Percentiles rank a stretch among this genome's conserved stretches.
phyloP scores from a whole-genome alignment of 805 yeast species.

The Monosporozyma servazzii region DNA sequence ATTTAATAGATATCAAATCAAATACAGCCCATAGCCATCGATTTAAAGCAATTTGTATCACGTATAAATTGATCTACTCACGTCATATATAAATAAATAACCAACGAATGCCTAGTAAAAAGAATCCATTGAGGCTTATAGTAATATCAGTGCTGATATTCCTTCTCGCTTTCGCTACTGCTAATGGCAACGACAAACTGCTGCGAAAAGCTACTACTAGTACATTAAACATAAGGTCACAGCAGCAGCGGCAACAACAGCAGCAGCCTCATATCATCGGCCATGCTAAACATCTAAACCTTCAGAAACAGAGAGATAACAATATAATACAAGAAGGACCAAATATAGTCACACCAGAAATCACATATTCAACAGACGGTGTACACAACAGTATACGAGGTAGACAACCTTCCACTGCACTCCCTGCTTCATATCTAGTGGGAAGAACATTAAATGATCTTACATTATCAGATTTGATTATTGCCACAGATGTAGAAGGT shows the following conservation, averaged over 20 bases:
- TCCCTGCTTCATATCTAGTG: constrained; percentile 3
- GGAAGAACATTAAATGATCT: constrained; percentile 13
- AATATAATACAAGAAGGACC: neutral
- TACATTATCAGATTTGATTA: constrained; percentile 43
- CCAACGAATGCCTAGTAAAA: neutral
- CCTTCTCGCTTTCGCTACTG: neutral
- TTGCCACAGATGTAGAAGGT: constrained; percentile 81
- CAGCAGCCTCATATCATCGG: neutral
- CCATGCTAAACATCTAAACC: neutral
- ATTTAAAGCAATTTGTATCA: neutral
- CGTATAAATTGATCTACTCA: neutral
- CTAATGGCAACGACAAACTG: neutral
- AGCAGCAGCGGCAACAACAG: neutral
- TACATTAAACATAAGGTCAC: neutral
- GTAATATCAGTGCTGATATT: neutral
- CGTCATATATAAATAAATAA: neutral
- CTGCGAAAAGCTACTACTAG: neutral
- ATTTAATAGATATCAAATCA: neutral
- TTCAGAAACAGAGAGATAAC: neutral
- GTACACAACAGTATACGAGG: neutral
- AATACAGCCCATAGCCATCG: neutral
- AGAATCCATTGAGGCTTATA: neutral
- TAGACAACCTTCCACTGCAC: neutral
- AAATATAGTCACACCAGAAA: neutral
- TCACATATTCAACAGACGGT: neutral